Conservation (phyloP, 2,329 filamentous ascomycete genomes). For the Calonectria montana region DNA sequence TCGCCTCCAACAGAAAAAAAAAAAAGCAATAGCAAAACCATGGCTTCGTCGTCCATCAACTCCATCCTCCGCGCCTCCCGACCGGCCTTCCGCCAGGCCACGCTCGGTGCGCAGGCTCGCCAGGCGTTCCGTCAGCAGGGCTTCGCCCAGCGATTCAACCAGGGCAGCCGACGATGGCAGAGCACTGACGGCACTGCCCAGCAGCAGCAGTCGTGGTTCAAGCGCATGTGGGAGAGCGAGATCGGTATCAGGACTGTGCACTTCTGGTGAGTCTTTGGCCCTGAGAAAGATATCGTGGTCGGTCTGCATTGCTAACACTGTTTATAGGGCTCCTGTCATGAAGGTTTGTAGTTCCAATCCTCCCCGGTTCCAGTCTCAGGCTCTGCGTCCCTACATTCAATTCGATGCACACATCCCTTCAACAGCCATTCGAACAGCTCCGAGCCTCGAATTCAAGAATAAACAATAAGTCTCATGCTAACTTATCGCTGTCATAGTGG, state of each 20-base stretch:
- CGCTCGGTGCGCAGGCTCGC: conserved; percentile 64
- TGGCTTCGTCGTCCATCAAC: conserved; percentile 52
- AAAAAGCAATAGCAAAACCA: neutral
- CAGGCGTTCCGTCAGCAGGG: conserved; percentile 61
- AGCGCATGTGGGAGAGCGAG: conserved; percentile 86
- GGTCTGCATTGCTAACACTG: conserved; percentile 33
- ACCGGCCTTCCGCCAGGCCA: conserved; percentile 66
- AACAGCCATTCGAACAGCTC: neutral
- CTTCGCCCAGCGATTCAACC: conserved; percentile 56
- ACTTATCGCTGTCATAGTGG: conserved; percentile 70
- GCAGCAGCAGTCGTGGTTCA: conserved; percentile 67
- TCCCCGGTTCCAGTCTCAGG: neutral
- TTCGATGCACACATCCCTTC: neutral
- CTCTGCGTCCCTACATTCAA: neutral
- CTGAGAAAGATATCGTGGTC: neutral
- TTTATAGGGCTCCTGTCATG: conserved; percentile 88
- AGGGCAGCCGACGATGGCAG: conserved; percentile 69
- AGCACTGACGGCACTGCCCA: conserved; percentile 69
- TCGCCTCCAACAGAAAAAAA: neutral
- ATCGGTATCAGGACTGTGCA: conserved; percentile 93
- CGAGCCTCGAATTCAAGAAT: neutral
- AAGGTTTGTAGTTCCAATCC: conserved; percentile 59
- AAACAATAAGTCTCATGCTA: conserved; percentile 16
- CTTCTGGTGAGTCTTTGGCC: conserved; percentile 79
- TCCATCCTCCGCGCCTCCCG: conserved; percentile 66